phyloP scores from a whole-genome alignment of 2,329 filamentous ascomycete species.

The Cryphonectria nitschkei region DNA sequence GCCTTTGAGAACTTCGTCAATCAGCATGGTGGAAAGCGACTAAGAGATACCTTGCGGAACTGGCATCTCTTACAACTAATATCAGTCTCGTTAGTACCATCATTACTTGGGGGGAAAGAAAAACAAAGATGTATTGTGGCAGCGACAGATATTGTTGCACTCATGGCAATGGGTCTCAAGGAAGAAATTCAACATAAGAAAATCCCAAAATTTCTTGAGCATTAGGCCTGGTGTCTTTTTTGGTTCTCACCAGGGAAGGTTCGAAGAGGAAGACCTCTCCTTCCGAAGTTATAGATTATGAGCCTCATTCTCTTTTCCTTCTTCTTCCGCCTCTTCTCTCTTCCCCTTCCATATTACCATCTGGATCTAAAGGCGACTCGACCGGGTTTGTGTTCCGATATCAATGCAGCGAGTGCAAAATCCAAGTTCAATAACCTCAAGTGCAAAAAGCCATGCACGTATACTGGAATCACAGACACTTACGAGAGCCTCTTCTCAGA shows the following conservation, averaged over 20 bases:
- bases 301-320: background rate
- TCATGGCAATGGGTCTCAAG: too few species aligned
- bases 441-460: background rate
- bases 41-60: conserved; percentile 15
- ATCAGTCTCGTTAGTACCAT: background rate
- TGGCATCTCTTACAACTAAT: conserved; percentile 21
- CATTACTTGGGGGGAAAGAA: background rate
- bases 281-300: background rate
- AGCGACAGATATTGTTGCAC: background rate
- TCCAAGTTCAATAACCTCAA: background rate
- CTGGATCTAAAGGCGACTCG: background rate
- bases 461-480: background rate
- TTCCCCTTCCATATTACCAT: too few species aligned
- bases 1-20: background rate
- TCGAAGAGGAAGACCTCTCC: background rate
- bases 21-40: background rate
- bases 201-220: background rate
- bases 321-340: background rate
- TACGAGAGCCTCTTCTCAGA: conserved; percentile 5
- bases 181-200: too few species aligned
- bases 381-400: background rate
- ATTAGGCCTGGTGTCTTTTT: too few species aligned
- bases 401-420: background rate
- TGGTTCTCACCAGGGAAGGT: background rate
- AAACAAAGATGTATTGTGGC: background rate